Percentiles rank a stretch among this genome's conserved stretches.
These are phyloP conservation scores for Laburnicola sp. DNA, from an alignment of 2,329 filamentous ascomycete genomes.

Conservation along the genomic window DNA sequence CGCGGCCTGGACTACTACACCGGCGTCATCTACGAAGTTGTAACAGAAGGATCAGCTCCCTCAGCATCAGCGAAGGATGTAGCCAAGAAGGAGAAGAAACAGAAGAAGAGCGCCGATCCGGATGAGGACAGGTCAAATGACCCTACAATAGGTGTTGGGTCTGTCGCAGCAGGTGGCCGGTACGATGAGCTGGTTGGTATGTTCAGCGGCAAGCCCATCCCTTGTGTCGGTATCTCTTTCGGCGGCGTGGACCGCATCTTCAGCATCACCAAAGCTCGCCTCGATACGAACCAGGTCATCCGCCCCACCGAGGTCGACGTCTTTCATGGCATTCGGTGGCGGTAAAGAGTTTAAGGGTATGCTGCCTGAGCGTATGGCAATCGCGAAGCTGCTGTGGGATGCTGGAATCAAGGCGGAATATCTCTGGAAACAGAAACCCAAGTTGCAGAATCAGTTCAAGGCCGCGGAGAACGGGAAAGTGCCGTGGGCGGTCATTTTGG, in stretches of 20 bases:
- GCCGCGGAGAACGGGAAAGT: constrained; percentile 77
- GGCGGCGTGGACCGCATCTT: constrained; percentile 95
- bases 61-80: constrained; percentile 43
- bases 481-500: constrained; percentile 85
- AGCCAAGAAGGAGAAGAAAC: constrained; percentile 47
- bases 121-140: constrained; percentile 75
- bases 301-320: constrained; percentile 81
- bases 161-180: constrained; percentile 84
- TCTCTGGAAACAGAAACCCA: constrained; percentile 86
- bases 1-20: constrained; percentile 94
- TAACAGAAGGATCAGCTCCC: constrained; percentile 75
- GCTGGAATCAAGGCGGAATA: constrained; percentile 92
- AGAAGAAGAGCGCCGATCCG: constrained; percentile 30
- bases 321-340: constrained; percentile 88
- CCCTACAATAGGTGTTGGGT: constrained; percentile 81
- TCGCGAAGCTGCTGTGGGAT: constrained; percentile 78
- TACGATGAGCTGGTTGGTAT: constrained; percentile 94
- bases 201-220: constrained; percentile 88
- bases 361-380: constrained; percentile 79
- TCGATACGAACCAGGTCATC: constrained; percentile 61
- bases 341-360: constrained; percentile 81
- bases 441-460: constrained; percentile 87
- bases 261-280: constrained; percentile 80
- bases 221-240: constrained; percentile 90
- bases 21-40: constrained; percentile 85